Conservation (phyloP, 352 stramenopile genomes). For the Pythium insidiosum region DNA sequence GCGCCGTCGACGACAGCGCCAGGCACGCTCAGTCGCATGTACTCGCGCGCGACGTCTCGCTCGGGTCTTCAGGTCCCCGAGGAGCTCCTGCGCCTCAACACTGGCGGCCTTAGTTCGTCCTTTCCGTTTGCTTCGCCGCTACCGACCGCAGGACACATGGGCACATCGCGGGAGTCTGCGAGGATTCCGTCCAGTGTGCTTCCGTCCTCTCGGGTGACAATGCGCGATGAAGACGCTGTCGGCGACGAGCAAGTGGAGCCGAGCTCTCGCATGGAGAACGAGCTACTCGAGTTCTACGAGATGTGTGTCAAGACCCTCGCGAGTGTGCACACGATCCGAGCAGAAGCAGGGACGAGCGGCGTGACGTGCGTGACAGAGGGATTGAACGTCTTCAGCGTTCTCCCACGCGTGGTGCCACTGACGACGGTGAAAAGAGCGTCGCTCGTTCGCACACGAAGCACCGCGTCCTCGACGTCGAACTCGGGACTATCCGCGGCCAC, state of each 20-base stretch:
- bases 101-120: slow-evolving; percentile 6
- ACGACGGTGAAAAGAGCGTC: slow-evolving; percentile 16
- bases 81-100: not conserved
- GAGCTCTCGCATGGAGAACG: slow-evolving; percentile 32
- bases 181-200: too few relatives aligned
- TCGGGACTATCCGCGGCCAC: too few relatives aligned
- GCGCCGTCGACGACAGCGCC: not conserved
- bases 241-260: slow-evolving; percentile 21
- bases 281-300: slow-evolving; percentile 54
- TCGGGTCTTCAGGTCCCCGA: too few relatives aligned
- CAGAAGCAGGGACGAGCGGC: slow-evolving; percentile 57
- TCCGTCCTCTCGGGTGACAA: too few relatives aligned
- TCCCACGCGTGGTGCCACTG: slow-evolving; percentile 32
- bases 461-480: slow-evolving; percentile 18
- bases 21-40: not conserved
- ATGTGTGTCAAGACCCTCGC: slow-evolving; percentile 36
- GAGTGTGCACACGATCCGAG: slow-evolving; percentile 38
- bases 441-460: slow-evolving; percentile 30
- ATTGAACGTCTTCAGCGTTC: slow-evolving; percentile 54
- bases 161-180: not conserved
- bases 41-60: slow-evolving; percentile 1
- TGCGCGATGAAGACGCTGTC: too few relatives aligned
- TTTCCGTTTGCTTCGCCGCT: slow-evolving; percentile 16
- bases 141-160: slow-evolving; percentile 9
- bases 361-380: slow-evolving; percentile 48